Evolutionary conservation across 176 grass and related monocot species (phyloP), one percentile per base, ranked within the genome.

Genomic region (Aegilops speltoides): DNA sequence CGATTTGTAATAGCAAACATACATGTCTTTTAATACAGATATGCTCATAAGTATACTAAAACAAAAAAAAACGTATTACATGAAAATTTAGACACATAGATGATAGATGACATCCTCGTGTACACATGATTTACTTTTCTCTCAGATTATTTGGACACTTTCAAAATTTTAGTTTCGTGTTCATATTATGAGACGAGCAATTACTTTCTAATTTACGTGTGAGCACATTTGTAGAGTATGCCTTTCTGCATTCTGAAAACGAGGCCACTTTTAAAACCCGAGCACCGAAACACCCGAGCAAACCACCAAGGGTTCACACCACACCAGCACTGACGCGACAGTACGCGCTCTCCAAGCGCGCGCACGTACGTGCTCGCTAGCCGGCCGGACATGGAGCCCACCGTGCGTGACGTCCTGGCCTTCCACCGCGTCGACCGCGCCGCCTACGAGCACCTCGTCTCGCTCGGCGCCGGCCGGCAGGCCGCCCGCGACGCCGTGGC

Each of bases 391-490:
- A 91, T 88, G 89, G 89, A 81, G 22, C 73, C 87, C 33, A 74
- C 83, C 36, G 86, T 97, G 36, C 88, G 84, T 54, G 95, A 92
- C 87, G 23, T 92, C 59, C 90, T 97, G 26, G 62, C 87, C 24
- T 97, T 95, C 84, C 92, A 95, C 88, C 86, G 81, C 67, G 66
- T 92, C 33, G 96, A 98, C 89, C 91, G 96, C 48, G 76, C 54
- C 34, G 88, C 89, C 46, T 98, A 88, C 68, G 93, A 95, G 15
- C 89, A 50, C 24, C 84, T 98, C 5, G 34, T 94, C 32, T 40
- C 57, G 20, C 83, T 85, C 7, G 89, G 91, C 8, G 74, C 78
- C 6, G 70, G 46, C 28, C 84, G 72, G 0, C 52, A 64, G 10
- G n/a, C 83, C 3, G 90, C 93, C 24, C 91, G 91, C 70, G 89